These are phyloP conservation scores for Rhodotorula mucilaginosa DNA, from an alignment of 1,284 basidiomycete genomes.

Conservation along the genomic window DNA sequence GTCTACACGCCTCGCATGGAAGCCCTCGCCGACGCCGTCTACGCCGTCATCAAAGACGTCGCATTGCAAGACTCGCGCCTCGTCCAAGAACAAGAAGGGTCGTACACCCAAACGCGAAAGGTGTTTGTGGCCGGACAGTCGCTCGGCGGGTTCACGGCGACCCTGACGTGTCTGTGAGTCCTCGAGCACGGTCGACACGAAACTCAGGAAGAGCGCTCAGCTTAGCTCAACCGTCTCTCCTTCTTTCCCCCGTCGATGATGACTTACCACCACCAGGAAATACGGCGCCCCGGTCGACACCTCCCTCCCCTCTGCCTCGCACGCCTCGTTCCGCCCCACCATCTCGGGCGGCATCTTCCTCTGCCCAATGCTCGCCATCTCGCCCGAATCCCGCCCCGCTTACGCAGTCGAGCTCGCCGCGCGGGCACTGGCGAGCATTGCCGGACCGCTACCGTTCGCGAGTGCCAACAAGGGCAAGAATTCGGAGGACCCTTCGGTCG, in stretches of 20 bases:
- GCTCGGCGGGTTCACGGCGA: constrained; percentile 36
- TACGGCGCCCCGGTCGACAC: constrained; percentile 29
- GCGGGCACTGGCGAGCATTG: constrained; percentile 32
- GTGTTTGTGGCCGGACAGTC: constrained; percentile 36
- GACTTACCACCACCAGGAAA: constrained; percentile 8
- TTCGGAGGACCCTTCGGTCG: constrained; percentile 26
- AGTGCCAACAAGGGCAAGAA: constrained; percentile 42
- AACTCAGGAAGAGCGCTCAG: background rate
- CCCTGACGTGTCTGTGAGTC: constrained; percentile 32
- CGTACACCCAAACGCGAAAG: constrained; percentile 27
- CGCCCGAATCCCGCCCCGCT: constrained; percentile 38
- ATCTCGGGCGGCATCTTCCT: constrained; percentile 41
- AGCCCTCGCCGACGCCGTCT: constrained; percentile 36
- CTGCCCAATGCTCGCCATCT: constrained; percentile 43
- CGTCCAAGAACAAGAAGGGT: background rate
- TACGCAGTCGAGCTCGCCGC: constrained; percentile 38
- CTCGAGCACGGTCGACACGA: background rate
- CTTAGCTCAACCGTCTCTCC: too few species aligned
- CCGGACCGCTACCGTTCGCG: constrained; percentile 40
- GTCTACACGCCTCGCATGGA: constrained; percentile 32
- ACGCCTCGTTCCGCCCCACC: constrained; percentile 28
- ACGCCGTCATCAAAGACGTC: constrained; percentile 39
- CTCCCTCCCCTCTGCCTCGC: constrained; percentile 7
- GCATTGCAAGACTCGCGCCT: constrained; percentile 16
- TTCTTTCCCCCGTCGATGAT: background rate